These are phyloP conservation scores for Scopulariopsis brevicaulis DNA, from an alignment of 2,329 filamentous ascomycete species.

Conservation along the genomic window DNA sequence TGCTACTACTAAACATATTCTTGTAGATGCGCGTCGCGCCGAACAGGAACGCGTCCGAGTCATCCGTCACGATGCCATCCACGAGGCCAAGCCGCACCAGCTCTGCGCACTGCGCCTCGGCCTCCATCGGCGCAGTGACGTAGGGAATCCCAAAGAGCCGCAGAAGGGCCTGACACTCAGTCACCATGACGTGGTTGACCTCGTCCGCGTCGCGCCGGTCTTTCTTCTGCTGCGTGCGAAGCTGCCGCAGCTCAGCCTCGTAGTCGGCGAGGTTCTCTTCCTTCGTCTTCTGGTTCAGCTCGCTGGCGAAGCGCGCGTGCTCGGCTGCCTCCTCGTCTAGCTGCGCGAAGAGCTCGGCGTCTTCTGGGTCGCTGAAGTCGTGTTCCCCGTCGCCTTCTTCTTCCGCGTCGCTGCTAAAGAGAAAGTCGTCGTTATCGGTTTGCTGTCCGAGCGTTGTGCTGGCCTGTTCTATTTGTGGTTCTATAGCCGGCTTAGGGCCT, in stretches of 20 bases:
- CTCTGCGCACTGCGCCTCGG: constrained; percentile 93
- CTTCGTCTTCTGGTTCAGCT: constrained; percentile 66
- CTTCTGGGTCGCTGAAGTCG: constrained; percentile 76
- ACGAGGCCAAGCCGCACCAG: constrained; percentile 78
- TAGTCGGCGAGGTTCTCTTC: constrained; percentile 66
- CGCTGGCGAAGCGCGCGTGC: constrained; percentile 83
- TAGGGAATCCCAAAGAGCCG: constrained; percentile 90
- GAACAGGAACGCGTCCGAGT: constrained; percentile 93
- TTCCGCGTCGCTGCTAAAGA: constrained; percentile 20
- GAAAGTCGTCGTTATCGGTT: constrained; percentile 1
- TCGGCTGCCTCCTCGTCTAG: constrained; percentile 87
- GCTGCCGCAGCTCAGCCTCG: constrained; percentile 73
- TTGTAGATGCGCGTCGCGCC: constrained; percentile 96
- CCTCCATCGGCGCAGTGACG: constrained; percentile 97
- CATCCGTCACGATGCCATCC: constrained; percentile 95
- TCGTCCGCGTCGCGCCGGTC: constrained; percentile 94
- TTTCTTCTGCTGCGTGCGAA: constrained; percentile 92
- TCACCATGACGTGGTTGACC: constrained; percentile 91
- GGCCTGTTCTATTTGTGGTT: background rate
- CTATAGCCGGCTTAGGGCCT: background rate
- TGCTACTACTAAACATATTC: constrained; percentile 99
- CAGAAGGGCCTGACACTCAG: constrained; percentile 86
- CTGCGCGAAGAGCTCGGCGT: constrained; percentile 77
- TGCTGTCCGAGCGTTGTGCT: background rate
- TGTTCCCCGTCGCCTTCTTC: constrained; percentile 48